phyloP scores from a whole-genome alignment of 176 grass and related monocot species.

The Oryza meridionalis region DNA sequence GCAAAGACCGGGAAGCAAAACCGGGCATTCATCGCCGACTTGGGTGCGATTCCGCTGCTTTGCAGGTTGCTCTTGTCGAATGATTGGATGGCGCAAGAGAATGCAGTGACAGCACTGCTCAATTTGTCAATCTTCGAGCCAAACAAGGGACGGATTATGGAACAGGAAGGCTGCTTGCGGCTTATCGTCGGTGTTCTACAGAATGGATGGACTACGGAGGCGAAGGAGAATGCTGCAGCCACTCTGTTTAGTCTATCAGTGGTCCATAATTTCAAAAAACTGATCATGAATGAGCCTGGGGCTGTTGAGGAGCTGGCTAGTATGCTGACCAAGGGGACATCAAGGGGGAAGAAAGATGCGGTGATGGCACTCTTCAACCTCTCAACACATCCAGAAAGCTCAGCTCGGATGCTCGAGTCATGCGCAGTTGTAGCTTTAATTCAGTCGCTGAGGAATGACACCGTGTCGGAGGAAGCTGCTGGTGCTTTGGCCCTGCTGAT shows the following conservation, averaged over 20 bases:
- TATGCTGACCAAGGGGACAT: conserved; percentile 76
- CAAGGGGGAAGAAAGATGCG: conserved; percentile 92
- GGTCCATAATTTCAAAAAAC: conserved; percentile 93
- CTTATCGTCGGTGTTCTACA: conserved; percentile 77
- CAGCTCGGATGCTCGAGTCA: conserved; percentile 69
- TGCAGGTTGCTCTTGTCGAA: conserved; percentile 55
- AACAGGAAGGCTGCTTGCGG: conserved; percentile 70
- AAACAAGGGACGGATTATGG: conserved; percentile 86
- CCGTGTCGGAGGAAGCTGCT: conserved; percentile 85
- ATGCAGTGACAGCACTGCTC: conserved; percentile 84
- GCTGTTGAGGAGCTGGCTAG: conserved; percentile 69
- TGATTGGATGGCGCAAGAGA: conserved; percentile 86
- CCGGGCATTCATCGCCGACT: conserved; percentile 81
- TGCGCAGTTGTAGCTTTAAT: conserved; percentile 64
- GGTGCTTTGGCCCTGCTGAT: conserved; percentile 86
- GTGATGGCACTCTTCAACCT: conserved; percentile 99
- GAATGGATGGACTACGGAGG: conserved; percentile 81
- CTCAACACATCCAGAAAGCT: conserved; percentile 88
- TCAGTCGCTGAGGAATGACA: conserved; percentile 70
- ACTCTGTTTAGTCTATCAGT: conserved; percentile 93
- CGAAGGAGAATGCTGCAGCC: conserved; percentile 92
- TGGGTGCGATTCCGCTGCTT: conserved; percentile 74
- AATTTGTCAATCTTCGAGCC: conserved; percentile 88
- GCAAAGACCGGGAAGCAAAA: conserved; percentile 86
- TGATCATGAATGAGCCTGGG: conserved; percentile 76